Evolutionary conservation across 2,329 filamentous ascomycete genomes (phyloP).

Genomic region (Neurospora sp.): DNA sequence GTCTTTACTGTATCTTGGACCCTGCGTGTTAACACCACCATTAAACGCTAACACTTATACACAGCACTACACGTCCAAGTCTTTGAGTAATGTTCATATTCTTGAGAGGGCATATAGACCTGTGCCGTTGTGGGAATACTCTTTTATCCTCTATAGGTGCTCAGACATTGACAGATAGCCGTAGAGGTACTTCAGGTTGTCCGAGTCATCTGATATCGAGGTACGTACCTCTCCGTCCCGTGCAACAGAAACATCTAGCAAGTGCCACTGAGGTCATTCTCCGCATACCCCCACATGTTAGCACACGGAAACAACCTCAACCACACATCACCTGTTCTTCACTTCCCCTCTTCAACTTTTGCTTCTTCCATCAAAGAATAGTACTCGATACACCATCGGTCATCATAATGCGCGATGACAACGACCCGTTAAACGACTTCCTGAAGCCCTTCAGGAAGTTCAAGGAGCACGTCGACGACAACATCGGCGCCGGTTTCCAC

Average conservation of each 20-base stretch:
- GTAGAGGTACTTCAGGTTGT: not conserved
- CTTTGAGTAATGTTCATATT: not conserved
- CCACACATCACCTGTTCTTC: not conserved
- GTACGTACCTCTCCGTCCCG: not conserved
- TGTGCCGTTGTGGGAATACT: not conserved
- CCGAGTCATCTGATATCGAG: not conserved
- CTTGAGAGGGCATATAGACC: not conserved
- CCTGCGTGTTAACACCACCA: not conserved
- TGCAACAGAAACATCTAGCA: not conserved
- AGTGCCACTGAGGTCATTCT: not conserved
- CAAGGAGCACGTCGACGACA: conserved; percentile 10
- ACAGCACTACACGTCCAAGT: not conserved
- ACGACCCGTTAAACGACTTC: not conserved
- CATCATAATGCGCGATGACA: conserved; percentile 1
- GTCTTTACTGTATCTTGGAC: not conserved
- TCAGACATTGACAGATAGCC: not conserved
- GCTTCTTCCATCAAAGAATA: not conserved
- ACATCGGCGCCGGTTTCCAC: conserved; percentile 7
- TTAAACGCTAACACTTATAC: not conserved
- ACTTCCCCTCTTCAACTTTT: not conserved
- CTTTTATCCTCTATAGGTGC: not conserved
- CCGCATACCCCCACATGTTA: not conserved
- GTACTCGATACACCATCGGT: not conserved
- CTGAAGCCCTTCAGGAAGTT: conserved; percentile 2
- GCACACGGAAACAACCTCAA: not conserved